phyloP scores from a whole-genome alignment of 2,329 filamentous ascomycete species.

The Colletotrichum higginsianum region DNA sequence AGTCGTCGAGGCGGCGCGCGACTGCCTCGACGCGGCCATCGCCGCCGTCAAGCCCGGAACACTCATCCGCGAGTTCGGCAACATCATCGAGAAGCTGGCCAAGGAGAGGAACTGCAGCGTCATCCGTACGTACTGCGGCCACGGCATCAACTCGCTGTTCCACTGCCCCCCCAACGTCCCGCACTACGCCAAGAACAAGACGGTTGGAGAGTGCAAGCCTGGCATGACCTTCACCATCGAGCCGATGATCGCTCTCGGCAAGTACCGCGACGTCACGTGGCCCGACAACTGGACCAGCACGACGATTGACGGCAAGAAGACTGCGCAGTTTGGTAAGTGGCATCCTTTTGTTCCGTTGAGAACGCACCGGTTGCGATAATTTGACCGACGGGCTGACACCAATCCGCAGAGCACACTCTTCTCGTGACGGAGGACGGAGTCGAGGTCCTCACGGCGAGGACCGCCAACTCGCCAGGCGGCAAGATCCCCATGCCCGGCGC shows the following conservation, averaged over 20 bases:
- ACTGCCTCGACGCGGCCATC: constrained; percentile 93
- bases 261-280: constrained; percentile 94
- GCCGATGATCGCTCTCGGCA: constrained; percentile 96
- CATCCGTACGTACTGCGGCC: constrained; percentile 95
- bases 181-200: constrained; percentile 99
- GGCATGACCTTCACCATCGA: constrained; percentile 99
- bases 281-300: constrained; percentile 99
- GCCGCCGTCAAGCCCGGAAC: constrained; percentile 93
- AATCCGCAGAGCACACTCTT: constrained; percentile 79
- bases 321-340: constrained; percentile 88
- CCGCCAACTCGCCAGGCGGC: constrained; percentile 82
- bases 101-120: constrained; percentile 90
- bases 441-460: constrained; percentile 83
- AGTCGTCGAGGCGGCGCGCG: constrained; percentile 90
- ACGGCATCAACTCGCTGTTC: constrained; percentile 95
- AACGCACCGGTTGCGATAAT: too few relatives aligned
- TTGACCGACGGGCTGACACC: constrained; percentile 44
- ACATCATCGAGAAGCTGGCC: constrained; percentile 94
- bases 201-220: constrained; percentile 91
- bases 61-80: constrained; percentile 92
- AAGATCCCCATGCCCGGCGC: constrained; percentile 71
- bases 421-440: constrained; percentile 87
- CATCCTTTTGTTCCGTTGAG: too few relatives aligned
- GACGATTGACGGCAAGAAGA: constrained; percentile 89
- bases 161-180: constrained; percentile 95